phyloP scores from a whole-genome alignment of 306 rosid genomes.

The Casuarina glauca region DNA sequence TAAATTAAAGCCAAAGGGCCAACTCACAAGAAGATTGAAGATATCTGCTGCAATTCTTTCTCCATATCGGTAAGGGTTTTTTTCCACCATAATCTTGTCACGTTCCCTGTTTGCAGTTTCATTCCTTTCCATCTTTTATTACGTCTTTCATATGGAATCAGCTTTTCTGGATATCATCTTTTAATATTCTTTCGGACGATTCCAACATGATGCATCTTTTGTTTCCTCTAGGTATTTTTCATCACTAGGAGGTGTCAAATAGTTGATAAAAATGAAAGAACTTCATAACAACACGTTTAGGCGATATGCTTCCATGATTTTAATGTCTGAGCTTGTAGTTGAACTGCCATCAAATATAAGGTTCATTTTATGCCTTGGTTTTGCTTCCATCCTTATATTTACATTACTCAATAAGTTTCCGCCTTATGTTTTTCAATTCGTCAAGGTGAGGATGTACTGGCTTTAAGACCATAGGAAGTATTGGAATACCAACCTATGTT shows the following conservation, averaged over 20 bases:
- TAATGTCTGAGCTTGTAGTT: background rate
- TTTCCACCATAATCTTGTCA: background rate
- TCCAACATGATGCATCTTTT: background rate
- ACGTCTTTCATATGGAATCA: background rate
- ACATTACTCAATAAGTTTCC: background rate
- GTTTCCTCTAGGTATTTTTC: background rate
- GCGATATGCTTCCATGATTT: background rate
- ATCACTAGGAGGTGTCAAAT: background rate
- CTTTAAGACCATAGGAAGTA: background rate
- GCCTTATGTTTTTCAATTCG: background rate
- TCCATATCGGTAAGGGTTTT: conserved; percentile 59
- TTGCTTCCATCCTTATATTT: background rate
- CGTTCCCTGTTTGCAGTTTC: background rate
- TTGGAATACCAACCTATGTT: background rate
- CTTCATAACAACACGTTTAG: background rate
- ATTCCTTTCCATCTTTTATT: background rate
- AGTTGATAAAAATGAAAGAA: background rate
- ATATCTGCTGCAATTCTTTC: conserved; percentile 65
- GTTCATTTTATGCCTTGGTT: background rate
- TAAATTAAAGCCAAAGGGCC: conserved; percentile 57
- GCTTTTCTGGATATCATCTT: background rate
- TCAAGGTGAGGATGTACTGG: background rate
- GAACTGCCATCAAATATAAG: background rate
- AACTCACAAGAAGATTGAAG: conserved; percentile 55
- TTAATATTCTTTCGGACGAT: background rate